Percentiles rank a stretch among this genome's conserved stretches.
Evolutionary conservation across 108 stramenopile species (phyloP).

Genomic region (Pseudonitzschia delicatissima): DNA sequence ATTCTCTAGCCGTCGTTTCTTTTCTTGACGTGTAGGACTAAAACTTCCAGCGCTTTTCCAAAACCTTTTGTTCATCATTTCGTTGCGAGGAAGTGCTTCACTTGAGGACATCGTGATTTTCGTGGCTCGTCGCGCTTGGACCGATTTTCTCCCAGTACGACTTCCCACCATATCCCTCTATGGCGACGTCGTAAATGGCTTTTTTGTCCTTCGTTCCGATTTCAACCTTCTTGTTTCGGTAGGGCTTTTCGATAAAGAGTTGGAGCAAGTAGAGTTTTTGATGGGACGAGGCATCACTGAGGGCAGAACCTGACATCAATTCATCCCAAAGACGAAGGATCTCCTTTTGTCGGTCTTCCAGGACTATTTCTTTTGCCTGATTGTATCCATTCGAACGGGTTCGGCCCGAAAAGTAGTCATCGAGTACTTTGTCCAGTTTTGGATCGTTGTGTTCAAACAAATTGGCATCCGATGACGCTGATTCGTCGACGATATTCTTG

Average conservation of each 20-base stretch:
- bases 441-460: neutral
- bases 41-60: neutral
- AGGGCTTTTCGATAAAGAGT: neutral
- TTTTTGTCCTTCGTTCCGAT: neutral
- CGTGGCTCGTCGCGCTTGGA: neutral
- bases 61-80: neutral
- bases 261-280: neutral
- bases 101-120: neutral
- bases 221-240: neutral
- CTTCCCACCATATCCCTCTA: neutral
- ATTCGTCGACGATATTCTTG: neutral
- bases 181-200: neutral
- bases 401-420: neutral
- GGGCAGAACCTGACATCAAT: neutral
- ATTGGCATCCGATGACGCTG: neutral
- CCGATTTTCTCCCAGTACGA: neutral
- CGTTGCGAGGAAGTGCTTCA: neutral
- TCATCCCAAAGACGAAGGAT: neutral
- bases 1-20: neutral
- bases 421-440: neutral
- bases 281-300: neutral
- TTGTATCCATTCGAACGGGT: neutral
- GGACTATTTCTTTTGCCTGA: neutral
- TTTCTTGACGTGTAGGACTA: neutral
- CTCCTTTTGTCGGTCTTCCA: conserved; percentile 10